Percentiles rank a stretch among this genome's conserved stretches.
Evolutionary conservation across 805 yeast species (phyloP).

Genomic region (Candida ascalaphidarum): DNA sequence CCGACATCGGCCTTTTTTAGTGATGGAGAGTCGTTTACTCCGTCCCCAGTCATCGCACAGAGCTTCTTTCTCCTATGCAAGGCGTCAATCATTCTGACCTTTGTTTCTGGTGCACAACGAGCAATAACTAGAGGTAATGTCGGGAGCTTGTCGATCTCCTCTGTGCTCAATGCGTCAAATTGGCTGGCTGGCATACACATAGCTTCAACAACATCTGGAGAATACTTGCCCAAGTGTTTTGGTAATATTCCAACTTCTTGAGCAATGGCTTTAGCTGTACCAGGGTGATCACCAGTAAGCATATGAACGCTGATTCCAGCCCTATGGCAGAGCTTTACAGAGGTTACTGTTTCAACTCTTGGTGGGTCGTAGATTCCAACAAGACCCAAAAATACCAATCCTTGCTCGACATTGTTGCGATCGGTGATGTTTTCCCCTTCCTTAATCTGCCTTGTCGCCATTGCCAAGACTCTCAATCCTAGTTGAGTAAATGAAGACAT

Average conservation of each 20-base stretch:
- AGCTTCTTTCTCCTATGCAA: conserved; percentile 28
- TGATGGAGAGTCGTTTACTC: conserved; percentile 76
- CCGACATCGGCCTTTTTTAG: conserved; percentile 74
- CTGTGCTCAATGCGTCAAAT: conserved; percentile 22
- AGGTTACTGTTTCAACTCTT: conserved; percentile 54
- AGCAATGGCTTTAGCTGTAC: conserved; percentile 73
- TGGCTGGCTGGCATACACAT: conserved; percentile 32
- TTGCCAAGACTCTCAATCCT: conserved; percentile 68
- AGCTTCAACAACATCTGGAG: conserved; percentile 22
- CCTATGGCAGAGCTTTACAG: conserved; percentile 57
- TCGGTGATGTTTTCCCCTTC: conserved; percentile 11
- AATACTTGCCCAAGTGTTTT: conserved; percentile 26
- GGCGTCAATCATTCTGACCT: conserved; percentile 34
- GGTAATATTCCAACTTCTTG: conserved; percentile 76
- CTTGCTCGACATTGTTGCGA: conserved; percentile 36
- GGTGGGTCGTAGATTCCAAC: conserved; percentile 82
- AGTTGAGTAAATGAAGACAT: conserved; percentile 53
- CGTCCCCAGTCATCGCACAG: conserved; percentile 46
- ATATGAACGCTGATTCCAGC: conserved; percentile 77
- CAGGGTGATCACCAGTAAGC: conserved; percentile 79
- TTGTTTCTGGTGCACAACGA: conserved; percentile 33
- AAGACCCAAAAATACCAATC: conserved; percentile 53
- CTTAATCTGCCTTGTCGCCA: conserved; percentile 39
- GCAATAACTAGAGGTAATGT: conserved; percentile 33
- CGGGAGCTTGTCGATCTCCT: conserved; percentile 26